Percentiles rank a stretch among this genome's conserved stretches.
Conservation (phyloP, 2,329 filamentous ascomycete species). For the Leptographium lundbergii region DNA sequence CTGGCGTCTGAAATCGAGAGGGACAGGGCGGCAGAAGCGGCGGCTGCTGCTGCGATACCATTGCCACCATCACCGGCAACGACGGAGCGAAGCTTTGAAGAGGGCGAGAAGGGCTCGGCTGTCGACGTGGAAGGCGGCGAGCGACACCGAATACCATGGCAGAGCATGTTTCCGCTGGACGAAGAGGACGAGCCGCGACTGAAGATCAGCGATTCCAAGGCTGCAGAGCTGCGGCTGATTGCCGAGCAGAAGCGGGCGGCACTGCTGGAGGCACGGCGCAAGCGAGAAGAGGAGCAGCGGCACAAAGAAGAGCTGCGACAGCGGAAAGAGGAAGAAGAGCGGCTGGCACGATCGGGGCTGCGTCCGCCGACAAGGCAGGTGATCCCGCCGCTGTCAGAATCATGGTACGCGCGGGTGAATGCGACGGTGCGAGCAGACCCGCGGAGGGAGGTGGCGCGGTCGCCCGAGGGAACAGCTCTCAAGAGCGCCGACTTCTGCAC, state of each 20-base stretch:
- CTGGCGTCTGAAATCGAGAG: not conserved
- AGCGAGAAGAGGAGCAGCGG: conserved; percentile 11
- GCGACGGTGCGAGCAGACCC: conserved; percentile 22
- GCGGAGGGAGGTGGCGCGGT: conserved; percentile 27
- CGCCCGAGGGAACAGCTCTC: conserved; percentile 37
- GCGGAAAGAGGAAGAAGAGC: conserved; percentile 13
- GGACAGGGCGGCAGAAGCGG: not conserved
- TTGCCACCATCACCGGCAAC: conserved; percentile 10
- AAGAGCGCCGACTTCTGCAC: conserved; percentile 49
- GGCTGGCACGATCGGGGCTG: conserved; percentile 13
- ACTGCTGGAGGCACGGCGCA: conserved; percentile 12
- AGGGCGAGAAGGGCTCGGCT: not conserved
- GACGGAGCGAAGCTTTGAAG: conserved; percentile 8
- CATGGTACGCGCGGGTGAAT: conserved; percentile 26
- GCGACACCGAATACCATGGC: conserved; percentile 3
- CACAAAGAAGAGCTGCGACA: conserved; percentile 14
- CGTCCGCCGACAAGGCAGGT: conserved; percentile 15
- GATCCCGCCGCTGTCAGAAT: conserved; percentile 18
- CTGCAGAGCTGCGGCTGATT: conserved; percentile 13
- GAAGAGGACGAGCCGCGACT: conserved; percentile 7
- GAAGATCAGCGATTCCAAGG: conserved; percentile 14
- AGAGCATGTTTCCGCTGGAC: conserved; percentile 3
- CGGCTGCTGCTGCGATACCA: conserved; percentile 3
- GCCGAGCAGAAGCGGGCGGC: conserved; percentile 10
- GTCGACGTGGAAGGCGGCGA: not conserved